Base-by-base conservation (phyloP, 2,329 filamentous ascomycete species). In the Orbilia oligospora region DNA sequence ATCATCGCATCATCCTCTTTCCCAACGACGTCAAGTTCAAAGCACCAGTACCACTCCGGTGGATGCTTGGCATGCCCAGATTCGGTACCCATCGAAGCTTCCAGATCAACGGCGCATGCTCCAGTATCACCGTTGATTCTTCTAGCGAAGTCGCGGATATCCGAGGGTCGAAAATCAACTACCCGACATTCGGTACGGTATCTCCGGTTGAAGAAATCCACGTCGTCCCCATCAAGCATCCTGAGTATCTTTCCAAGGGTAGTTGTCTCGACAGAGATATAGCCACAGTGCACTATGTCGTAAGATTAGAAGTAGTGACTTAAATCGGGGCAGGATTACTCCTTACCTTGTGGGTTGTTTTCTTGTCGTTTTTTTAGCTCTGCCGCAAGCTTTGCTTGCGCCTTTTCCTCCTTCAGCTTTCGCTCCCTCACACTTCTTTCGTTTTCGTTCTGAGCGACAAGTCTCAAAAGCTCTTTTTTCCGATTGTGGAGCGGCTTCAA, bases 41-140 rank as follows among this genome's bases (percentile, higher is more conserved):
- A 77, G 49, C 73, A 77, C 73, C 73, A 77, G 55, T 71, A 71
- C 73, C 73, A 77, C 33, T 76, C 27, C 0, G 72, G 72, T 12
- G 53, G 58, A 2, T 41, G 38, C 3, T 55, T 49, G 14, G 36
- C 10, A 36, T 76, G 41, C 1, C 51, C 56, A 3, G 49, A 55
- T 16, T 41, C 46, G 9, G 53, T 66, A 9, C 53, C 6, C 46
- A 76, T 36, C 5, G 58, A 41, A 8, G n/a, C 8, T 14, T 70
- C 30, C 5, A 65, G 10, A 24, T 51, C 51, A 5, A 77, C 41
- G 33, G 55, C 18, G 27, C 41, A 68, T 8, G 73, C 73, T 38
- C 51, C 67, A 5, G 8, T 49, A 18, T 77, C 73, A 18, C 56
- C 53, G 2, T 38, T 24, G 41, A 77, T 67, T 5, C 36, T 51